Percentiles rank a stretch among this genome's conserved stretches.
Conservation (phyloP, 208 protist genomes). For the Acanthamoeba sp. region DNA sequence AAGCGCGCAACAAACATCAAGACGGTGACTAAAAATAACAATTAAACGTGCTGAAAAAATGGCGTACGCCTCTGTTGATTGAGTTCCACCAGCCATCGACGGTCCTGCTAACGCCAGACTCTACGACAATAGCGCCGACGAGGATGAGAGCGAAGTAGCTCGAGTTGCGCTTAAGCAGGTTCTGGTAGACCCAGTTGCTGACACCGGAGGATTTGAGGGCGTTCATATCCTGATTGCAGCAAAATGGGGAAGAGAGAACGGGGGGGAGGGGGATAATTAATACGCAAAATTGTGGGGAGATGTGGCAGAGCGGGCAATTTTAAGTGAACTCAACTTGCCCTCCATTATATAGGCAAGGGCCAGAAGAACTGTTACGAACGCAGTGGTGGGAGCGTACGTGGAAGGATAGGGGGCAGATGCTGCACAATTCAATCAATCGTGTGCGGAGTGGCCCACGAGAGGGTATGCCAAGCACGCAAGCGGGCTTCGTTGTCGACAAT, state of each 20-base stretch:
- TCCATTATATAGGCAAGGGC: too few species aligned
- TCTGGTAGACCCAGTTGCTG: constrained; percentile 68
- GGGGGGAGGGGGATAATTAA: neutral
- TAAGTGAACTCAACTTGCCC: too few species aligned
- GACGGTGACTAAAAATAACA: neutral
- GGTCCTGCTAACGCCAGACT: neutral
- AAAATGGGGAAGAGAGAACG: neutral
- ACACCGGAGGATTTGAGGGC: constrained; percentile 1
- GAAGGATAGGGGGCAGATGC: neutral
- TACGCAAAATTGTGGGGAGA: neutral
- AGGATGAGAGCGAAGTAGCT: constrained; percentile 60
- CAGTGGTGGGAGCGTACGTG: neutral
- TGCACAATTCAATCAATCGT: neutral
- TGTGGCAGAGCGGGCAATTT: neutral
- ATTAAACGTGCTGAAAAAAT: constrained; percentile 29
- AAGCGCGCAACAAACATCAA: too few species aligned
- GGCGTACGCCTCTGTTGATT: constrained; percentile 41
- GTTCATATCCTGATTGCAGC: constrained; percentile 24
- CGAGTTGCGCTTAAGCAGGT: constrained; percentile 71
- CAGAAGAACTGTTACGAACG: too few species aligned
- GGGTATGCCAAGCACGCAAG: neutral
- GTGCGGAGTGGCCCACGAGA: neutral
- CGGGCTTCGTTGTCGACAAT: neutral
- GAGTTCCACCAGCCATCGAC: neutral
- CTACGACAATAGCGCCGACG: constrained; percentile 36